Conservation (phyloP, 2,329 filamentous ascomycete species). For the Fulvia fulva region DNA sequence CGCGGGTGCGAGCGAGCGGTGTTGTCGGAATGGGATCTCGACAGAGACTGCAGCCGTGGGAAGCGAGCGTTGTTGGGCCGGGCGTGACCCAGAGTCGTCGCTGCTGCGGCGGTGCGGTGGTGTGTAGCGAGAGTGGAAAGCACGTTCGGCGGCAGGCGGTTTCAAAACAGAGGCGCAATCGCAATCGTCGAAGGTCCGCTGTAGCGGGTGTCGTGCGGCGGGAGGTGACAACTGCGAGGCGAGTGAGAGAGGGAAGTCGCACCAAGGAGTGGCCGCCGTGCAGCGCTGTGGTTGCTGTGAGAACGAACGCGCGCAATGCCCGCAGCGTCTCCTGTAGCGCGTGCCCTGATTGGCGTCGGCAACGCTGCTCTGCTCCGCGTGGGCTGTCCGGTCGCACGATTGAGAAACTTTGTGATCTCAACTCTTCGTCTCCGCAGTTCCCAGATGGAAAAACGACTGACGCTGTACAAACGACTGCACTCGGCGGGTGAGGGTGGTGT, state of each 20-base stretch:
- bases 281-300: slow-evolving; percentile 26
- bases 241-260: not conserved
- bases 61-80: slow-evolving; percentile 10
- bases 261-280: too few relatives aligned
- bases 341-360: slow-evolving; percentile 27
- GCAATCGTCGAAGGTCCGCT: not conserved
- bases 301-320: slow-evolving; percentile 27
- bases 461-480: not conserved
- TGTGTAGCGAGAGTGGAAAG: slow-evolving; percentile 3
- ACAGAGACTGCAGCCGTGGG: slow-evolving; percentile 4
- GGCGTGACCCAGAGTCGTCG: not conserved
- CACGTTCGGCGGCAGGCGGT: not conserved
- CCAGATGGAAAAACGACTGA: not conserved
- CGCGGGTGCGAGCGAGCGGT: slow-evolving; percentile 12
- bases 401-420: not conserved
- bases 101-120: not conserved
- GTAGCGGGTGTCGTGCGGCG: not conserved
- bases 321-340: slow-evolving; percentile 25
- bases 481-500: not conserved
- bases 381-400: not conserved
- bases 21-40: not conserved
- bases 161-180: slow-evolving; percentile 4
- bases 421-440: not conserved
- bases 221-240: slow-evolving; percentile 1
- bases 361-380: not conserved